phyloP scores from a whole-genome alignment of 2,329 filamentous ascomycete genomes.

The Capronia epimyces region DNA sequence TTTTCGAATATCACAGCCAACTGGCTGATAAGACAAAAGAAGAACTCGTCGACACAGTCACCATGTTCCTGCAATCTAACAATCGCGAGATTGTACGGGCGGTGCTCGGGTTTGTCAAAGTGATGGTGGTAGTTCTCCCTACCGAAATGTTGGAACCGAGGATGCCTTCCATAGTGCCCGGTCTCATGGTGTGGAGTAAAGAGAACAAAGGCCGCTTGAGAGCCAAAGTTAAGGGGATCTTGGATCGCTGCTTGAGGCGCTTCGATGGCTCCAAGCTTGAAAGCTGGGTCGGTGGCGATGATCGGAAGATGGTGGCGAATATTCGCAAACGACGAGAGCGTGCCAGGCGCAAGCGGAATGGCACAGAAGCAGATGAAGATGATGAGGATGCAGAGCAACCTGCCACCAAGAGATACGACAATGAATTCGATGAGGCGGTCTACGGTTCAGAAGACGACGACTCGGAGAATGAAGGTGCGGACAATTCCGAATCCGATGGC shows the following conservation, averaged over 20 bases:
- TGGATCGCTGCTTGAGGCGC: constrained; percentile 86
- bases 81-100: constrained; percentile 95
- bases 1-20: constrained; percentile 78
- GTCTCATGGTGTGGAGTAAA: constrained; percentile 91
- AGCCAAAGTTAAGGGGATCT: constrained; percentile 94
- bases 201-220: constrained; percentile 98
- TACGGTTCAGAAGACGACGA: constrained; percentile 67
- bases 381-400: constrained; percentile 41
- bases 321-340: constrained; percentile 94
- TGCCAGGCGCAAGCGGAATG: constrained; percentile 82
- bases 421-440: constrained; percentile 92
- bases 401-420: constrained; percentile 64
- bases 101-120: constrained; percentile 93
- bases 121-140: constrained; percentile 82
- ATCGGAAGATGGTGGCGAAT: constrained; percentile 83
- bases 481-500: constrained; percentile 34
- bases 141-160: constrained; percentile 68
- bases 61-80: constrained; percentile 91
- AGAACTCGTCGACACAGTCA: constrained; percentile 89
- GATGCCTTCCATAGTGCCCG: constrained; percentile 72
- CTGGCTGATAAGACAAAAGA: constrained; percentile 65
- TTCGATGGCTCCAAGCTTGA: constrained; percentile 81
- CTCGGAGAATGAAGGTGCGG: constrained; percentile 47
- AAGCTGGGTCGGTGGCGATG: constrained; percentile 62
- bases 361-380: constrained; percentile 52